Conservation (phyloP, 495 filamentous ascomycete genomes). For the Glonium stellatum region DNA sequence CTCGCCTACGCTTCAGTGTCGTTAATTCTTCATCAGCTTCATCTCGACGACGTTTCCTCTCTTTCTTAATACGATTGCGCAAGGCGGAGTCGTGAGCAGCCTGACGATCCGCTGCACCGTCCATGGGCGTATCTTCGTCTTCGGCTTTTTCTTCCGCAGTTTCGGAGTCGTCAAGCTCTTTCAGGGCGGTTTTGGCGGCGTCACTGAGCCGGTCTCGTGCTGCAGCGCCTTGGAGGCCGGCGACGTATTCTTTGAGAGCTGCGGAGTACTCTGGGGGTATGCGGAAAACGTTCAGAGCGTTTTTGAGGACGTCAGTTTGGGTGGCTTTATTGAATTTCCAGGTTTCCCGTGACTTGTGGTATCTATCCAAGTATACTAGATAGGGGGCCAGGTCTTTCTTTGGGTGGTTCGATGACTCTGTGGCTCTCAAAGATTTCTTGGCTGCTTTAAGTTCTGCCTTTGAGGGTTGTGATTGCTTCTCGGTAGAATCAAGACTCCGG, state of each 20-base stretch:
- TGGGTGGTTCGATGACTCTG: conserved; percentile 15
- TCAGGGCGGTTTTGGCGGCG: conserved; percentile 25
- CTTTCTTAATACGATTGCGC: conserved; percentile 15
- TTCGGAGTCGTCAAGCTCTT: conserved; percentile 17
- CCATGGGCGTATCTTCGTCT: conserved; percentile 16
- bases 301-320: conserved; percentile 74
- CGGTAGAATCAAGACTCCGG: neutral
- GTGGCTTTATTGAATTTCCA: conserved; percentile 96
- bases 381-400: conserved; percentile 36
- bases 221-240: conserved; percentile 19
- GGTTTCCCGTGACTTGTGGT: conserved; percentile 53
- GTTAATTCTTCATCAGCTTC: conserved; percentile 23
- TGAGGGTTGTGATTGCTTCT: neutral
- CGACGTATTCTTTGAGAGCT: conserved; percentile 19
- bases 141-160: conserved; percentile 6
- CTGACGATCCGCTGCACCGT: conserved; percentile 22
- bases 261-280: conserved; percentile 16
- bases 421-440: neutral
- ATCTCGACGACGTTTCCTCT: conserved; percentile 19
- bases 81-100: conserved; percentile 32
- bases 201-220: conserved; percentile 20
- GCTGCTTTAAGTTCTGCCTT: conserved; percentile 7
- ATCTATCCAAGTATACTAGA: conserved; percentile 64
- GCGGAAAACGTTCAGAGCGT: conserved; percentile 48
- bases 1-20: conserved; percentile 14